phyloP scores from a whole-genome alignment of 805 yeast genomes.

The Ogataea haglerorum region DNA sequence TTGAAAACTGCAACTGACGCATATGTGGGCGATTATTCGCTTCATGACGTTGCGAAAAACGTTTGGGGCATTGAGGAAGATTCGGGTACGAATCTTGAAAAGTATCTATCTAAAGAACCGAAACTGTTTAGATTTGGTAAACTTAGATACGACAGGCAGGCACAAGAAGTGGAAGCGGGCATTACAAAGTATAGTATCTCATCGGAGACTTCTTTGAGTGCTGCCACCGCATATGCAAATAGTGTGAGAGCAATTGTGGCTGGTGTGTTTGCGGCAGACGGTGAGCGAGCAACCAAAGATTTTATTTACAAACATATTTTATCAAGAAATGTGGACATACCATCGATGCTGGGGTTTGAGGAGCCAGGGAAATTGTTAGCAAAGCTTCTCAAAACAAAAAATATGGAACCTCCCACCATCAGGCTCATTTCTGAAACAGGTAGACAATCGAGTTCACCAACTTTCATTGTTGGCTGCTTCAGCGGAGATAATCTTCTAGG shows the following conservation, averaged over 20 bases:
- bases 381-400: conserved; percentile 71
- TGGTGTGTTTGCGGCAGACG: conserved; percentile 73
- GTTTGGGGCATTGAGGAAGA: conserved; percentile 91
- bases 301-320: conserved; percentile 75
- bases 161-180: conserved; percentile 51
- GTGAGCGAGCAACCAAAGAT: conserved; percentile 57
- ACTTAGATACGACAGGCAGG: conserved; percentile 44
- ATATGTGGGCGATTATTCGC: conserved; percentile 62
- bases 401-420: conserved; percentile 69
- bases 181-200: conserved; percentile 40
- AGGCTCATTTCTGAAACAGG: conserved; percentile 93
- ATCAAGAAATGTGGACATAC: conserved; percentile 76
- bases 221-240: conserved; percentile 49
- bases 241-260: conserved; percentile 83
- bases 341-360: conserved; percentile 71
- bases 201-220: conserved; percentile 21
- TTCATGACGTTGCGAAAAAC: conserved; percentile 60
- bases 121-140: conserved; percentile 67
- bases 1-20: conserved; percentile 74
- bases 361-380: conserved; percentile 85
- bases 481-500: conserved; percentile 80
- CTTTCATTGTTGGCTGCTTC: conserved; percentile 88
- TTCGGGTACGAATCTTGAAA: conserved; percentile 55
- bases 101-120: conserved; percentile 66
- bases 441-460: conserved; percentile 76